Percentiles rank a stretch among this genome's conserved stretches.
Evolutionary conservation across 345 rosid species (phyloP).

Genomic region (Sonneratia alba): DNA sequence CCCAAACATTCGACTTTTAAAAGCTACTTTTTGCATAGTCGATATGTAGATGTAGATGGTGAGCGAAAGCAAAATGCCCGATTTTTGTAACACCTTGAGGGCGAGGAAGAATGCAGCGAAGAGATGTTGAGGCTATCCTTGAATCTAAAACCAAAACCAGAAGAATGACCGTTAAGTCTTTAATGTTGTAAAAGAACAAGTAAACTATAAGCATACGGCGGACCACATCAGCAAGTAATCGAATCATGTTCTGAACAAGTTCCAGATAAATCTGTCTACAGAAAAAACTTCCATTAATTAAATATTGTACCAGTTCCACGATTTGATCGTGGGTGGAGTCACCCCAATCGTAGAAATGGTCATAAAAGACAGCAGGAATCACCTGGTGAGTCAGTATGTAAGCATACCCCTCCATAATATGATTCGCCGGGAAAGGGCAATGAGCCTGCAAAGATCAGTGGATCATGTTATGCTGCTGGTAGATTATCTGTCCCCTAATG

Average conservation of each 20-base stretch:
- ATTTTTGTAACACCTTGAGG: neutral
- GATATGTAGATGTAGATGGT: neutral
- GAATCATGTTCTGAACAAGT: neutral
- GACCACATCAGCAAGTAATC: neutral
- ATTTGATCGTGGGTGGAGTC: constrained; percentile 56
- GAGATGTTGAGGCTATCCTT: neutral
- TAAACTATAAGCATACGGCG: too few species aligned
- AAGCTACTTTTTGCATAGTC: too few species aligned
- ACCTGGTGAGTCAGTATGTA: constrained; percentile 86
- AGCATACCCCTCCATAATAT: constrained; percentile 86
- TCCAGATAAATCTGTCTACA: neutral
- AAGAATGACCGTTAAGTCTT: too few species aligned
- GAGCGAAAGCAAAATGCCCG: neutral
- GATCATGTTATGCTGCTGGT: neutral
- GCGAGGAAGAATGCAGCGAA: neutral
- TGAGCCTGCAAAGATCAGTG: constrained; percentile 47
- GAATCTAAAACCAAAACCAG: neutral
- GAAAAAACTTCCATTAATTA: neutral
- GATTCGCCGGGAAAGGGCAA: constrained; percentile 74
- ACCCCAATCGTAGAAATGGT: constrained; percentile 78
- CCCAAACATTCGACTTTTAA: too few species aligned
- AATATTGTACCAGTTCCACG: constrained; percentile 48
- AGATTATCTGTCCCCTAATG: neutral
- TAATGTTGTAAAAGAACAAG: too few species aligned
- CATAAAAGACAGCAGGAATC: constrained; percentile 76